Conservation (phyloP, 2,329 filamentous ascomycete species). For the Alternaria arbusti region DNA sequence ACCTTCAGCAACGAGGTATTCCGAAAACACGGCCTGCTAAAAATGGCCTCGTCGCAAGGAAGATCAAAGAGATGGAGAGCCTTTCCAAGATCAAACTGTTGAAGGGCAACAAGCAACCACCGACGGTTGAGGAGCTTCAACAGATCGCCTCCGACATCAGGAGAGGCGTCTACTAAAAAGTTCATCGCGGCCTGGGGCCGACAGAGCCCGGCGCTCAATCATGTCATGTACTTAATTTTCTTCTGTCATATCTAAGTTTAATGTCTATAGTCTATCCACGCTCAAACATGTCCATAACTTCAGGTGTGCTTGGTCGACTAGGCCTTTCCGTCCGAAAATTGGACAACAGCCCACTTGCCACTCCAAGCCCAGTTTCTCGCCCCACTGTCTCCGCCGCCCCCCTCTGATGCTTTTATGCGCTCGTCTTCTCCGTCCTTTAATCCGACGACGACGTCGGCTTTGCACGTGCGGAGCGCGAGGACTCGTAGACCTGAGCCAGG, state of each 20-base stretch:
- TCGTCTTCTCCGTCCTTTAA: constrained; percentile 84
- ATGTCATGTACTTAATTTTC: background rate
- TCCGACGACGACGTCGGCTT: constrained; percentile 93
- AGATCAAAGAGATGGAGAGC: constrained; percentile 6
- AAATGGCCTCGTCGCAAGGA: background rate
- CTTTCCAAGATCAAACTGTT: background rate
- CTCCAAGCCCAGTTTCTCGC: constrained; percentile 91
- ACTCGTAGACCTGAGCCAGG: constrained; percentile 81
- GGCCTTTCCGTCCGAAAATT: constrained; percentile 74
- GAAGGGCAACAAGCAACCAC: constrained; percentile 13
- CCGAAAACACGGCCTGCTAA: background rate
- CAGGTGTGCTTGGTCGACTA: background rate
- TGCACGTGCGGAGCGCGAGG: constrained; percentile 89
- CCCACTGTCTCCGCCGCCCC: constrained; percentile 72
- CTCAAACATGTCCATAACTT: background rate
- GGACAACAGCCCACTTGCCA: constrained; percentile 96
- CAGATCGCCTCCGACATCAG: constrained; percentile 31
- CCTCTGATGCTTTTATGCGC: constrained; percentile 70
- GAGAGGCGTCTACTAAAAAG: constrained; percentile 20
- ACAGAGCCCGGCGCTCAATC: background rate
- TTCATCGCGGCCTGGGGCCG: background rate
- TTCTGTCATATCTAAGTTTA: background rate
- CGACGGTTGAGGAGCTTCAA: constrained; percentile 29
- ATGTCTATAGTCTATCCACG: background rate
- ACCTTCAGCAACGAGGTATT: background rate